These are phyloP conservation scores for Chionographis japonica DNA, from an alignment of 106 monocot species.

Conservation along the genomic window DNA sequence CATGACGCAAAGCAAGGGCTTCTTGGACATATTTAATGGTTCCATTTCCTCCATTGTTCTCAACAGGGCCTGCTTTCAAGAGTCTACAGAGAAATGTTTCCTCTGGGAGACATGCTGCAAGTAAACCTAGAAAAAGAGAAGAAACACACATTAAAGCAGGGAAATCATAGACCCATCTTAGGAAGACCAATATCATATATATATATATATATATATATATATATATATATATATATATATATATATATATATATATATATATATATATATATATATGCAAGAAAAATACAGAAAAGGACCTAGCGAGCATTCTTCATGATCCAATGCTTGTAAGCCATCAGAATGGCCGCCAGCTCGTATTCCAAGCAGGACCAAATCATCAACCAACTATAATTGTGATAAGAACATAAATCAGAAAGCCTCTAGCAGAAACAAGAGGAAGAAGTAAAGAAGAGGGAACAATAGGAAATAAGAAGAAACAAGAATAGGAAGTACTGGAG, in stretches of 20 bases:
- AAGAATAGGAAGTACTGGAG: neutral
- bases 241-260: no score
- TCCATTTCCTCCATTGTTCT: conserved; percentile 14
- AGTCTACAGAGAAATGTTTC: conserved; percentile 72
- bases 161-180: neutral
- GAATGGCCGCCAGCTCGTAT: conserved; percentile 54
- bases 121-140: conserved; percentile 33
- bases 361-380: conserved; percentile 68
- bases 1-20: conserved; percentile 55
- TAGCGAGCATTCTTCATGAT: conserved; percentile 41
- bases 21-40: conserved; percentile 44
- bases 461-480: neutral
- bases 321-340: conserved; percentile 42
- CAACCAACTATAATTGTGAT: conserved; percentile 42
- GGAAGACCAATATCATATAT: neutral
- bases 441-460: neutral
- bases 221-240: no score
- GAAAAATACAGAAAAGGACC: conserved; percentile 35
- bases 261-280: conserved; percentile 5
- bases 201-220: conserved; percentile 3
- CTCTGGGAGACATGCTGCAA: conserved; percentile 65
- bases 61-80: conserved; percentile 29
- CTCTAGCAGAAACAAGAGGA: conserved; percentile 1
- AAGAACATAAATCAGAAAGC: neutral
- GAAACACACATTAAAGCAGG: neutral